Percentiles rank a stretch among this genome's conserved stretches.
Conservation (phyloP, 2,329 filamentous ascomycete genomes). For the Phialophora tarda region DNA sequence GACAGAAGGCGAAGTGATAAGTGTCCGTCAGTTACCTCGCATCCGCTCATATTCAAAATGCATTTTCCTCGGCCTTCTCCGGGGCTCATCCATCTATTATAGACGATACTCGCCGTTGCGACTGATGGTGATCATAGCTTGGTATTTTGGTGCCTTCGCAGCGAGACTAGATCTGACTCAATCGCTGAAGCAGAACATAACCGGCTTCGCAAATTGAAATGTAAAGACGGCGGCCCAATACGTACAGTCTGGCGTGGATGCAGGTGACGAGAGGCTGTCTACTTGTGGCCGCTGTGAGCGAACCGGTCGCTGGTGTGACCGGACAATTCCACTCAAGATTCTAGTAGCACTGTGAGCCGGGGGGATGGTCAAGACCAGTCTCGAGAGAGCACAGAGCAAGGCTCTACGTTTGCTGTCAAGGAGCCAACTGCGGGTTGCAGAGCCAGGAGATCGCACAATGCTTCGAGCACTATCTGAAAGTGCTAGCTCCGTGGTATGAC, state of each 20-base stretch:
- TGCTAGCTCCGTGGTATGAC: conserved; percentile 56
- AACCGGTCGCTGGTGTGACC: conserved; percentile 23
- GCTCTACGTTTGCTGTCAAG: not conserved
- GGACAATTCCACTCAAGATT: conserved; percentile 23
- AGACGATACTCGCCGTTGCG: not conserved
- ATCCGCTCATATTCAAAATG: too few relatives aligned
- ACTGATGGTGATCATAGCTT: conserved; percentile 16
- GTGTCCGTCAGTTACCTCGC: too few relatives aligned
- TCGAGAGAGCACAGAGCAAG: not conserved
- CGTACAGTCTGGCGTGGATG: not conserved
- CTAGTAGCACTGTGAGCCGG: not conserved
- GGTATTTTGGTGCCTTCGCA: conserved; percentile 7
- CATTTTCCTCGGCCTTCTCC: not conserved
- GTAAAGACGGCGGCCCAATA: conserved; percentile 4
- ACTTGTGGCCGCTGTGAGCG: conserved; percentile 25
- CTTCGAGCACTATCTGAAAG: conserved; percentile 28
- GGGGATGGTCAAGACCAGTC: conserved; percentile 3
- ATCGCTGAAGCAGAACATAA: conserved; percentile 21
- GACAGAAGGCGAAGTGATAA: too few relatives aligned
- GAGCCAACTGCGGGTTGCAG: conserved; percentile 12
- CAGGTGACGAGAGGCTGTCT: conserved; percentile 52
- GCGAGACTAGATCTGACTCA: not conserved
- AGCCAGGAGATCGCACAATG: conserved; percentile 23
- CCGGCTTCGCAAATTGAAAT: conserved; percentile 28
- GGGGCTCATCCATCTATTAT: not conserved